phyloP scores from a whole-genome alignment of 495 filamentous ascomycete species.

The Cenococcum geophilum region DNA sequence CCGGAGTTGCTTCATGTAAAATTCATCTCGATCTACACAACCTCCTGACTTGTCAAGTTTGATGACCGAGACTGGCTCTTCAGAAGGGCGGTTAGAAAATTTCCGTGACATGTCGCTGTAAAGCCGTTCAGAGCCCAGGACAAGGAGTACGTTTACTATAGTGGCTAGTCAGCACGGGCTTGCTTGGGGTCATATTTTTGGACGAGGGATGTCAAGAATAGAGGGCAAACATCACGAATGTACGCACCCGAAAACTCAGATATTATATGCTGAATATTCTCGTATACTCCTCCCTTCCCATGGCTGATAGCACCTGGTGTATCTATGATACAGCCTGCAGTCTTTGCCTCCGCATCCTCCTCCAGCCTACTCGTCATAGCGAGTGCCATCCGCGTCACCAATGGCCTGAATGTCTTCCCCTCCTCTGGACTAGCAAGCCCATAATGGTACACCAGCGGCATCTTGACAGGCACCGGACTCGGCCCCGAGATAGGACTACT shows the following conservation, averaged over 20 bases:
- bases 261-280: constrained; percentile 73
- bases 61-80: constrained; percentile 64
- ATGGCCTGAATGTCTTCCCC: constrained; percentile 63
- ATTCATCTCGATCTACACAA: constrained; percentile 71
- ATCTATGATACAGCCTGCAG: constrained; percentile 78
- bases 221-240: background rate
- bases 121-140: constrained; percentile 77
- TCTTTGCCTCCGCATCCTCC: constrained; percentile 65
- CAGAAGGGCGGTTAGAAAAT: constrained; percentile 60
- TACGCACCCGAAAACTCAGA: constrained; percentile 73
- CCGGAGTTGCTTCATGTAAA: constrained; percentile 62
- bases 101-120: constrained; percentile 69
- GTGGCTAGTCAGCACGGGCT: constrained; percentile 11
- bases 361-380: constrained; percentile 70
- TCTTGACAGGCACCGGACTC: constrained; percentile 77
- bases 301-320: constrained; percentile 63
- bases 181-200: background rate
- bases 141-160: constrained; percentile 68
- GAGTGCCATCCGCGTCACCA: constrained; percentile 72
- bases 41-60: constrained; percentile 83
- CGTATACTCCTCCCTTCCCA: constrained; percentile 57
- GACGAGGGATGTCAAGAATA: background rate
- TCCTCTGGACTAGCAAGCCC: constrained; percentile 70
- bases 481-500: constrained; percentile 86
- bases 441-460: constrained; percentile 88